Conservation (phyloP, 2,329 filamentous ascomycete genomes). For the Diplodia intermedia region DNA sequence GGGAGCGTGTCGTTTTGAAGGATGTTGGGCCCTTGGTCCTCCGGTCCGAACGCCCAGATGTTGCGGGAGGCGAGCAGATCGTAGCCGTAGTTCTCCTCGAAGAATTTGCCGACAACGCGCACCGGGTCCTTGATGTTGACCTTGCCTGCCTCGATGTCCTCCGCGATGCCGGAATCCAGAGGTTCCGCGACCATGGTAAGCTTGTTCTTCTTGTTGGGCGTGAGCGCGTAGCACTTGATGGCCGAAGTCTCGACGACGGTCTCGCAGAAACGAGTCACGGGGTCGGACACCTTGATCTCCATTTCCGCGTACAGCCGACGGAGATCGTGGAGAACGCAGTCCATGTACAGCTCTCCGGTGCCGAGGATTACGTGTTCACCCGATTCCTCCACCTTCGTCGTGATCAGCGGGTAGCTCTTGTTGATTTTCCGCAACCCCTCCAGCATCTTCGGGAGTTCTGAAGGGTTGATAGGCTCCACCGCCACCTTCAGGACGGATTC, state of each 20-base stretch:
- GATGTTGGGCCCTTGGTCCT: constrained; percentile 93
- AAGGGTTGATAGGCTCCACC: constrained; percentile 97
- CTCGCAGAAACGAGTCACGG: constrained; percentile 96
- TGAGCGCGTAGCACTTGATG: constrained; percentile 97
- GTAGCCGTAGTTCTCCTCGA: constrained; percentile 97
- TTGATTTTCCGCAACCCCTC: constrained; percentile 96
- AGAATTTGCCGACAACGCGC: constrained; percentile 92
- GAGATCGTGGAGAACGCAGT: constrained; percentile 95
- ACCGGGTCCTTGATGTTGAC: constrained; percentile 94
- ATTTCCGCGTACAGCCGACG: constrained; percentile 95
- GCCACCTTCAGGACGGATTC: constrained; percentile 98
- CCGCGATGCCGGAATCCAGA: constrained; percentile 90
- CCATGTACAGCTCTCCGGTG: constrained; percentile 99
- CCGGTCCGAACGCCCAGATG: constrained; percentile 98
- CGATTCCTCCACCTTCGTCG: constrained; percentile 97
- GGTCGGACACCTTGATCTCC: constrained; percentile 99
- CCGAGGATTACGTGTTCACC: constrained; percentile 95
- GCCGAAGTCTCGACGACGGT: constrained; percentile 97
- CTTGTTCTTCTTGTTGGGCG: constrained; percentile 99
- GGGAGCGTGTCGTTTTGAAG: constrained; percentile 95
- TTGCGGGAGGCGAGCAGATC: constrained; percentile 92
- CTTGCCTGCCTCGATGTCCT: constrained; percentile 88
- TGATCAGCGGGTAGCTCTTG: constrained; percentile 95
- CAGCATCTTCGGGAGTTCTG: constrained; percentile 97
- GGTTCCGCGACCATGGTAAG: constrained; percentile 98